Conservation (phyloP, 2,329 filamentous ascomycete species). For the Nothophaeocryptopus gaeumannii region DNA sequence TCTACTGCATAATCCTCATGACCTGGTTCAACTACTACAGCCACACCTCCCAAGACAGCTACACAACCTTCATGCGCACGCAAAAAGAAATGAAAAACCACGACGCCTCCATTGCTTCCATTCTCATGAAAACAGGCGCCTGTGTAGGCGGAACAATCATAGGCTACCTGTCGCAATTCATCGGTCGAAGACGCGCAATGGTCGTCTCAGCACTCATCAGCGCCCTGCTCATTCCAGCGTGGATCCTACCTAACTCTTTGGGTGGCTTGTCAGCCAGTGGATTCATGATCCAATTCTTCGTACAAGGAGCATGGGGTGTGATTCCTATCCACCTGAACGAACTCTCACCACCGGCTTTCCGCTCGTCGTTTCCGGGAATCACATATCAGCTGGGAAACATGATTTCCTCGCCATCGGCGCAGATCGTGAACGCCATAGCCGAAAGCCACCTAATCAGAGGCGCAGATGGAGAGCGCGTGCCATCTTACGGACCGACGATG, state of each 20-base stretch:
- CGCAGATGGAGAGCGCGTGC: slow-evolving; percentile 54
- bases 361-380: slow-evolving; percentile 65
- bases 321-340: slow-evolving; percentile 74
- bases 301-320: slow-evolving; percentile 64
- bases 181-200: slow-evolving; percentile 70
- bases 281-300: slow-evolving; percentile 69
- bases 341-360: slow-evolving; percentile 66
- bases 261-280: slow-evolving; percentile 59
- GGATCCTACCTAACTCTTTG: slow-evolving; percentile 65
- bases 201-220: slow-evolving; percentile 59
- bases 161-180: slow-evolving; percentile 71
- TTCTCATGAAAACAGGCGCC: slow-evolving; percentile 75
- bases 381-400: slow-evolving; percentile 72
- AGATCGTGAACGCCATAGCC: slow-evolving; percentile 73
- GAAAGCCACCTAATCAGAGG: slow-evolving; percentile 58
- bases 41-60: slow-evolving; percentile 76
- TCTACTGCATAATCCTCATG: slow-evolving; percentile 78
- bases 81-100: slow-evolving; percentile 67
- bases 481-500: slow-evolving; percentile 74
- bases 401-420: slow-evolving; percentile 68
- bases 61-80: slow-evolving; percentile 75
- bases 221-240: slow-evolving; percentile 64
- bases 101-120: slow-evolving; percentile 68
- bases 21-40: slow-evolving; percentile 71
- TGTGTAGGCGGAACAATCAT: slow-evolving; percentile 71